Percentiles rank a stretch among this genome's conserved stretches.
These are phyloP conservation scores for Aspergillus ostianus DNA, from an alignment of 495 filamentous ascomycete genomes.

Conservation along the genomic window DNA sequence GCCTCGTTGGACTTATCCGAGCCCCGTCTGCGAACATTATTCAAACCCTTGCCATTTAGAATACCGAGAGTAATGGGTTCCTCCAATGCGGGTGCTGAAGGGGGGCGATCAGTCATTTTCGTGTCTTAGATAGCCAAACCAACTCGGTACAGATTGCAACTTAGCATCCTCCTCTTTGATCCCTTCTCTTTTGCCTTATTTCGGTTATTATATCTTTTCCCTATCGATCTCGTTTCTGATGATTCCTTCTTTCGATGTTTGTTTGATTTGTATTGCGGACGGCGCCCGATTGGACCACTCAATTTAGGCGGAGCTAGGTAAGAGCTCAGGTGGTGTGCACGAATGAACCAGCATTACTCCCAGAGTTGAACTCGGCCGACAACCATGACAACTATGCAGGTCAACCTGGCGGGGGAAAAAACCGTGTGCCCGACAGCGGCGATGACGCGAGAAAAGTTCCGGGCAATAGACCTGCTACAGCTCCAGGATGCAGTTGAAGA, in stretches of 20 bases:
- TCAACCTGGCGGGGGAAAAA: constrained; percentile 12
- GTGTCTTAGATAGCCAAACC: constrained; percentile 19
- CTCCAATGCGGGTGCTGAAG: constrained; percentile 34
- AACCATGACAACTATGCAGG: constrained; percentile 17
- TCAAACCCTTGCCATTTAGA: constrained; percentile 28
- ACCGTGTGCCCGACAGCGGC: constrained; percentile 40
- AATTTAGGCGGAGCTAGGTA: constrained; percentile 30
- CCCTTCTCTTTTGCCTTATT: constrained; percentile 2
- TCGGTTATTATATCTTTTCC: neutral
- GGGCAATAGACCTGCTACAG: constrained; percentile 37
- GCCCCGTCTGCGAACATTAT: constrained; percentile 21
- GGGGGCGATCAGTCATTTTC: constrained; percentile 37
- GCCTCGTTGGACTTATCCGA: constrained; percentile 25
- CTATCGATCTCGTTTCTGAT: constrained; percentile 2
- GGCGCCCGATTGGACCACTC: constrained; percentile 6
- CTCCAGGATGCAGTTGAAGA: constrained; percentile 30
- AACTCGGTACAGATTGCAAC: constrained; percentile 12
- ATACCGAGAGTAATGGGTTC: constrained; percentile 26
- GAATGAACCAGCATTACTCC: constrained; percentile 42
- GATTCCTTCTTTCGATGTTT: constrained; percentile 9
- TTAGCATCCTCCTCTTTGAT: constrained; percentile 21
- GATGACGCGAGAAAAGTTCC: constrained; percentile 13
- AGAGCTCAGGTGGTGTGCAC: constrained; percentile 29
- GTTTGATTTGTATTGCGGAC: constrained; percentile 14
- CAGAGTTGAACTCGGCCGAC: constrained; percentile 17